Evolutionary conservation across 331 rosid species (phyloP).

Genomic region (Spiraea crenata): DNA sequence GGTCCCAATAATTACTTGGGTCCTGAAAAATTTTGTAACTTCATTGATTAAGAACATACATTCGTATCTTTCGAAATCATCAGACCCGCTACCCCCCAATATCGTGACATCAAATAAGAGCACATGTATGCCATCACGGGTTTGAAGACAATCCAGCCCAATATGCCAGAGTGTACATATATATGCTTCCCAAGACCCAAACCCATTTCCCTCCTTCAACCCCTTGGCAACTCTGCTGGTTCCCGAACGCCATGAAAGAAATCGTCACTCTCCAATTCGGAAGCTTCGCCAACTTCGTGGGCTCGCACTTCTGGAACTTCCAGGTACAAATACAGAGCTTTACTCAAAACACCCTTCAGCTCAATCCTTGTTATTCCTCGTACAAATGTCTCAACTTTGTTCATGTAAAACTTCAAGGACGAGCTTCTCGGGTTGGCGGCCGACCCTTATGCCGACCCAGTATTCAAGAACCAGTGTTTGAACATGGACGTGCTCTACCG

Average conservation of each 20-base stretch:
- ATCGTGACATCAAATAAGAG: no score
- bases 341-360: not conserved
- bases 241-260: constrained; percentile 59
- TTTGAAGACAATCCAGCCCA: no score
- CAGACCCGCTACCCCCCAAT: no score
- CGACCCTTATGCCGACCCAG: constrained; percentile 59
- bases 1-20: no score
- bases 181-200: not conserved
- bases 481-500: constrained; percentile 90
- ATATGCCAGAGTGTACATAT: no score
- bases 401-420: constrained; percentile 45
- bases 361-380: not conserved
- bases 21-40: no score
- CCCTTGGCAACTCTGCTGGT: not conserved
- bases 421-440: constrained; percentile 71
- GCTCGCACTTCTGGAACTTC: constrained; percentile 97
- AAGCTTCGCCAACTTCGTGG: constrained; percentile 73
- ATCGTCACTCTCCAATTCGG: constrained; percentile 81
- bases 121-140: no score
- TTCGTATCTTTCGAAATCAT: no score
- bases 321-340: constrained; percentile 44
- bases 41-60: no score
- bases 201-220: not conserved
- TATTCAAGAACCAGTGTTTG: constrained; percentile 60
- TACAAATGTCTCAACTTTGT: not conserved